Evolutionary conservation across 2,329 filamentous ascomycete genomes (phyloP), one percentile per base, ranked within the genome.

Genomic region (Periconia digitata): DNA sequence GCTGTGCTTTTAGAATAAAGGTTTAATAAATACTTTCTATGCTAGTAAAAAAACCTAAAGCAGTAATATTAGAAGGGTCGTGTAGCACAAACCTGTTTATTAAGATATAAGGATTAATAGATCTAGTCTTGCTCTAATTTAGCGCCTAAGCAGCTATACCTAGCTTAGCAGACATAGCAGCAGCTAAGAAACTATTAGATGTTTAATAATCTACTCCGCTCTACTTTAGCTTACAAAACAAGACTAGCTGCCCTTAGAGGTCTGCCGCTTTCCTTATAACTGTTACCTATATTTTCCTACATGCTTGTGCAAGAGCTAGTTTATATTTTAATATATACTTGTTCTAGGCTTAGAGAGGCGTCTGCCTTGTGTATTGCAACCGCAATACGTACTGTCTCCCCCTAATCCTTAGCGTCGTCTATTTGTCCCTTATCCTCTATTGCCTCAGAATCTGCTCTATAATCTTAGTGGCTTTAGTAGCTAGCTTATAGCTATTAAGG

Each of bases 201-300:
- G 24, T 27, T 27, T 27, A 27, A 27, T 27, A 12, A 27, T 27
- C 24, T 12, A 27, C 24, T 27, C 24, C 24, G 40, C 40, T 21
- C 24, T 12, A 38, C 44, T 46, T 46, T 21, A 41, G 39, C 44
- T 24, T 29, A 23, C 24, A 36, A 46, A 46, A 41, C 37, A 29
- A 40, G 44, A 46, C 44, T 16, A 46, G 44, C 44, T 41, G 37
- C 38, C 44, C 37, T 36, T 10, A 46, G 24, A 41, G 44, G 17
- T 38, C 44, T 36, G 36, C 44, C 44, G 37, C 22, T 40, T 24
- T 12, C 34, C 27, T 36, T 38, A 32, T 36, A 46, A 46, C 37
- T 24, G 40, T 29, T 32, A 46, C 40, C 44, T 46, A 46, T 20
- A 40, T 40, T 18, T 44, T 40, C 36, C 18, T 16, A 16, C 42